Evolutionary conservation across 1,139 yeast species (phyloP).

Genomic region (Saccharomyces hybrid): DNA sequence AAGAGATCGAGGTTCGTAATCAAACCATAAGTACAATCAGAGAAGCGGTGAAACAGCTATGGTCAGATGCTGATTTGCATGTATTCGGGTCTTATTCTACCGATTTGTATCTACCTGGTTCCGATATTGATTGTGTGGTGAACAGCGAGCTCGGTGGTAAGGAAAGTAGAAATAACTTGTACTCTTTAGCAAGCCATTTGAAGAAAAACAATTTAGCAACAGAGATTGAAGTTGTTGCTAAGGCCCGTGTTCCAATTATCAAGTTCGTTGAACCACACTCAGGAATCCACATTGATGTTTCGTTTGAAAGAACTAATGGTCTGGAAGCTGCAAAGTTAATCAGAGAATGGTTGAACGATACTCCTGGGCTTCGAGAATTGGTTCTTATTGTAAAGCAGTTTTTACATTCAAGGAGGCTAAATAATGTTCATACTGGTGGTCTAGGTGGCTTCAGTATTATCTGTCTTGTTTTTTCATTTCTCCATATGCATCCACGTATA

Average conservation of each 20-base stretch:
- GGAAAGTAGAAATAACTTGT: slow-evolving; percentile 60
- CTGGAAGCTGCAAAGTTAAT: slow-evolving; percentile 77
- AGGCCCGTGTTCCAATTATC: slow-evolving; percentile 94
- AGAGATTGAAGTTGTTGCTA: slow-evolving; percentile 79
- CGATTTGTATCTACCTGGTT: slow-evolving; percentile 86
- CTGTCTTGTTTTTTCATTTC: slow-evolving; percentile 76
- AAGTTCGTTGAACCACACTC: slow-evolving; percentile 77
- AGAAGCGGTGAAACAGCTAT: slow-evolving; percentile 47
- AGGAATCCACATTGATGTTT: slow-evolving; percentile 76
- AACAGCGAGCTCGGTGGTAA: slow-evolving; percentile 57
- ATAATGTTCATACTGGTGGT: slow-evolving; percentile 94
- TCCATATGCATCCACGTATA: slow-evolving; percentile 73
- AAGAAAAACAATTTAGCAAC: slow-evolving; percentile 57
- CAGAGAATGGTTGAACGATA: slow-evolving; percentile 61
- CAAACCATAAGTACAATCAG: slow-evolving; percentile 57
- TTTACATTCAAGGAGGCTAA: slow-evolving; percentile 67
- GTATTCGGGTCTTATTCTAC: slow-evolving; percentile 97
- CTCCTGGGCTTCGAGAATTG: slow-evolving; percentile 79
- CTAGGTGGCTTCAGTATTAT: slow-evolving; percentile 92
- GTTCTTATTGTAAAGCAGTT: slow-evolving; percentile 87
- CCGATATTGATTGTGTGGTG: slow-evolving; percentile 94
- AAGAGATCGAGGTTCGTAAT: slow-evolving; percentile 67
- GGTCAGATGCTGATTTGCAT: slow-evolving; percentile 79
- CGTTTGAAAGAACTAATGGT: slow-evolving; percentile 86
- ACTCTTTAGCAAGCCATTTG: slow-evolving; percentile 65